A percentile compares a stretch with the other conserved stretches of the same genome.
Evolutionary conservation across 2,329 filamentous ascomycete genomes (phyloP).

Genomic region (Ceratocystis alfenasii): DNA sequence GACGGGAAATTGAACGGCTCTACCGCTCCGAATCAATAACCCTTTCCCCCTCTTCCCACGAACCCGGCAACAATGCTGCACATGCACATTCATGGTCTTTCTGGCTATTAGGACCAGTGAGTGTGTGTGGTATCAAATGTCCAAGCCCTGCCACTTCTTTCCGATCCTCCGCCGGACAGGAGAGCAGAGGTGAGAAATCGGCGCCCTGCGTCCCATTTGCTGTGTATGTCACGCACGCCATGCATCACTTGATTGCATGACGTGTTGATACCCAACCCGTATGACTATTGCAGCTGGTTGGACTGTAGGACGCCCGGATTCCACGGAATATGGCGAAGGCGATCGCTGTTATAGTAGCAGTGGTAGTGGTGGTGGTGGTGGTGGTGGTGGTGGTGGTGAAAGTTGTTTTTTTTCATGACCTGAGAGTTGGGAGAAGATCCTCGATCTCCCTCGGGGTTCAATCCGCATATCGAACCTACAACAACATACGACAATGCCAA

Average conservation of each 20-base stretch:
- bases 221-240: background rate
- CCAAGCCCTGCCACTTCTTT: background rate
- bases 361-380: slow-evolving; percentile 9
- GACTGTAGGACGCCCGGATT: background rate
- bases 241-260: too few relatives aligned
- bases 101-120: too few relatives aligned
- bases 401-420: slow-evolving; percentile 17
- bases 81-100: background rate
- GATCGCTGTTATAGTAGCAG: background rate
- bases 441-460: slow-evolving; percentile 16
- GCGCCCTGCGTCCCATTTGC: background rate
- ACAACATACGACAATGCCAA: slow-evolving; percentile 17
- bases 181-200: background rate
- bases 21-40: background rate
- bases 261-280: background rate
- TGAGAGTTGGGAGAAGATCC: slow-evolving; percentile 17
- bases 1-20: background rate
- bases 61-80: background rate
- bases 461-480: slow-evolving; percentile 21
- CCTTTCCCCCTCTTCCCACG: background rate
- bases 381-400: slow-evolving; percentile 14
- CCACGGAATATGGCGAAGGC: background rate
- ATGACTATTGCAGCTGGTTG: background rate
- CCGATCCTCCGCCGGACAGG: slow-evolving; percentile 1
- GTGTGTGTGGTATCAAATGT: background rate